phyloP scores from a whole-genome alignment of 2,329 filamentous ascomycete genomes.

The Pestalotiopsis sp. region DNA sequence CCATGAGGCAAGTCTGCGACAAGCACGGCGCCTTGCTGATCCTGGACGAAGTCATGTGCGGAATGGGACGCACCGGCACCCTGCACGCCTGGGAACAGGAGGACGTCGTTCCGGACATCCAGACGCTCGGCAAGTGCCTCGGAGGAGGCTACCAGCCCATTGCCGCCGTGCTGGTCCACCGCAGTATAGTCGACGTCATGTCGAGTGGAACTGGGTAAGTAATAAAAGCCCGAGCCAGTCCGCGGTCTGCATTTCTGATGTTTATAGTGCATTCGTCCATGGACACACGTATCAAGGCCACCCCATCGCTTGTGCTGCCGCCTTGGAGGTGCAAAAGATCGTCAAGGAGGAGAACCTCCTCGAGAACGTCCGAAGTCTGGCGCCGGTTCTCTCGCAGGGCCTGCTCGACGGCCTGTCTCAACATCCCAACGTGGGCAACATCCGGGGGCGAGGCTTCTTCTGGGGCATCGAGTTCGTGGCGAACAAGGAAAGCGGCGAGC shows the following conservation, averaged over 20 bases:
- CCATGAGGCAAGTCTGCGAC: slow-evolving; percentile 68
- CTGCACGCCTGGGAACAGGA: slow-evolving; percentile 57
- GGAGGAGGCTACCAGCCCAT: slow-evolving; percentile 64
- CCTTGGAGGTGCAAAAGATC: slow-evolving; percentile 38
- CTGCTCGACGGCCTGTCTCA: slow-evolving; percentile 26
- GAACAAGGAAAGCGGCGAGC: slow-evolving; percentile 34
- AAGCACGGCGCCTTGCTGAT: slow-evolving; percentile 74
- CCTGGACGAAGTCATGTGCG: slow-evolving; percentile 77
- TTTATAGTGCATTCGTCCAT: slow-evolving; percentile 47
- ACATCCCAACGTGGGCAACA: slow-evolving; percentile 37
- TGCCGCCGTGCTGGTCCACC: slow-evolving; percentile 57
- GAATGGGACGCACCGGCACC: slow-evolving; percentile 32
- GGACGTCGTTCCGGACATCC: slow-evolving; percentile 60
- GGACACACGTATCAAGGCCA: slow-evolving; percentile 56
- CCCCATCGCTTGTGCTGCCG: slow-evolving; percentile 38
- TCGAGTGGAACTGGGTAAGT: slow-evolving; percentile 35
- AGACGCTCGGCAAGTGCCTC: slow-evolving; percentile 66
- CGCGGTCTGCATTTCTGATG: background rate
- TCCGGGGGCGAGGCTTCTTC: slow-evolving; percentile 44
- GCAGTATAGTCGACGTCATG: slow-evolving; percentile 47
- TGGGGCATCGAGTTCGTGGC: slow-evolving; percentile 48
- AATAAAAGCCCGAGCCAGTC: background rate
- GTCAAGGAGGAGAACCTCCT: slow-evolving; percentile 34
- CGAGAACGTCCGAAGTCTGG: slow-evolving; percentile 30
- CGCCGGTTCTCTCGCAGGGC: slow-evolving; percentile 26